Conservation (phyloP, 768 basidiomycete genomes). For the Mycena sanguinolenta region DNA sequence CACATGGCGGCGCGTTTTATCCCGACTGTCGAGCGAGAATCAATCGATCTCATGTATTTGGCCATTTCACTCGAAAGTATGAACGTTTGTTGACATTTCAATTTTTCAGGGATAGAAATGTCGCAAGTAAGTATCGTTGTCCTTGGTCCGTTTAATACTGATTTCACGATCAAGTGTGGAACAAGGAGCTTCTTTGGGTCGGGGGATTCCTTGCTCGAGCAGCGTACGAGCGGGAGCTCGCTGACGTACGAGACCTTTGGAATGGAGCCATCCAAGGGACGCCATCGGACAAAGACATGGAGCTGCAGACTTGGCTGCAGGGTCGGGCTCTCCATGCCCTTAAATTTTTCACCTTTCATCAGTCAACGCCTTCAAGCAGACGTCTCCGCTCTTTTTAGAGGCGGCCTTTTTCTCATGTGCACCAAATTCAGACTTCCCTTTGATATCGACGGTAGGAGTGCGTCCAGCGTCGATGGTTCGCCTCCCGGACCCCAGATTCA, state of each 20-base stretch:
- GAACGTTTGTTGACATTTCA: constrained; percentile 6
- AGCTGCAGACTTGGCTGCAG: constrained; percentile 65
- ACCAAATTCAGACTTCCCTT: constrained; percentile 63
- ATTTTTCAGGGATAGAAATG: constrained; percentile 78
- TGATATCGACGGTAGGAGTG: constrained; percentile 85
- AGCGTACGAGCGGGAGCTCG: constrained; percentile 89
- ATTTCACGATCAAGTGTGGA: constrained; percentile 73
- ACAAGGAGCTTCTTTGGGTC: constrained; percentile 87
- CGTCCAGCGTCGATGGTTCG: constrained; percentile 76
- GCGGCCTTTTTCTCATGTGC: constrained; percentile 82
- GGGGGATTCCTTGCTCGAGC: constrained; percentile 84
- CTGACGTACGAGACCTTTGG: constrained; percentile 72
- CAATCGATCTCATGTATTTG: constrained; percentile 86
- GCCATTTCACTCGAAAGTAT: neutral
- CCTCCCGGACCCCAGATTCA: constrained; percentile 78
- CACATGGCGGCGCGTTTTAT: constrained; percentile 87
- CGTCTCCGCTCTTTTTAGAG: constrained; percentile 79
- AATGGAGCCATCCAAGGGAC: constrained; percentile 55
- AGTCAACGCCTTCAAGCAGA: constrained; percentile 89
- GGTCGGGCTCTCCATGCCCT: constrained; percentile 81
- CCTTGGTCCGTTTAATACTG: constrained; percentile 19
- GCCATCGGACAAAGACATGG: constrained; percentile 49
- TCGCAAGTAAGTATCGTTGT: constrained; percentile 65
- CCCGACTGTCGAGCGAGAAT: constrained; percentile 96
- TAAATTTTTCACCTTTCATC: constrained; percentile 90